These are phyloP conservation scores for Candida taoyuanica DNA, from an alignment of 805 yeast species.

Conservation along the genomic window DNA sequence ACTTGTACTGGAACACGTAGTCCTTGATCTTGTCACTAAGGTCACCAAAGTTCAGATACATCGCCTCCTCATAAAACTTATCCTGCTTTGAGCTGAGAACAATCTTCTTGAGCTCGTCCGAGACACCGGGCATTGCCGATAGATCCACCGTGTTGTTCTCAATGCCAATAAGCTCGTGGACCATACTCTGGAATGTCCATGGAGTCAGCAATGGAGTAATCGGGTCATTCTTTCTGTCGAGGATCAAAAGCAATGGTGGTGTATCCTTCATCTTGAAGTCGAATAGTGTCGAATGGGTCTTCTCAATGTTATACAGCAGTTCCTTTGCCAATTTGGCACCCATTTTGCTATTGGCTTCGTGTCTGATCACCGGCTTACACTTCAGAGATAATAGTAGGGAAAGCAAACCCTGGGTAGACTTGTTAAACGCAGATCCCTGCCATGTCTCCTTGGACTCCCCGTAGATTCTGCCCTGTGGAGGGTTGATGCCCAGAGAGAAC, in stretches of 20 bases:
- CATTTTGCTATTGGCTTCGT: constrained; percentile 63
- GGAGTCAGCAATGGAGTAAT: constrained; percentile 88
- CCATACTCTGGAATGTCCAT: constrained; percentile 98
- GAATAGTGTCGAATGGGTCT: constrained; percentile 55
- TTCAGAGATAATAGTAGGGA: constrained; percentile 69
- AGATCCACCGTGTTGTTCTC: constrained; percentile 74
- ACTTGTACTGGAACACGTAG: constrained; percentile 77
- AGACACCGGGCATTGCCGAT: constrained; percentile 47
- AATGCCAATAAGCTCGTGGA: constrained; percentile 86
- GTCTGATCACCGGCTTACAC: constrained; percentile 72
- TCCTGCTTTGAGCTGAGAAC: constrained; percentile 68
- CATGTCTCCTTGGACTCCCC: constrained; percentile 39
- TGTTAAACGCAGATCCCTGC: constrained; percentile 41
- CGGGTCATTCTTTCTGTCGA: constrained; percentile 89
- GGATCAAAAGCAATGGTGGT: constrained; percentile 66
- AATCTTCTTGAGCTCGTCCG: constrained; percentile 58
- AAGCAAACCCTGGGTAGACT: constrained; percentile 38
- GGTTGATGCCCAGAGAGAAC: constrained; percentile 38
- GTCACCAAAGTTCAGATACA: constrained; percentile 93
- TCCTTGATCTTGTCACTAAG: constrained; percentile 82
- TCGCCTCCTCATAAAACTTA: constrained; percentile 68
- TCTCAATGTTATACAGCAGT: constrained; percentile 49
- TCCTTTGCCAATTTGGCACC: constrained; percentile 69
- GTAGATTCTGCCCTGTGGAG: constrained; percentile 28
- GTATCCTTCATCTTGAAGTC: constrained; percentile 61